These are phyloP conservation scores for Tolypocladium album DNA, from an alignment of 2,329 filamentous ascomycete species.

Conservation along the genomic window DNA sequence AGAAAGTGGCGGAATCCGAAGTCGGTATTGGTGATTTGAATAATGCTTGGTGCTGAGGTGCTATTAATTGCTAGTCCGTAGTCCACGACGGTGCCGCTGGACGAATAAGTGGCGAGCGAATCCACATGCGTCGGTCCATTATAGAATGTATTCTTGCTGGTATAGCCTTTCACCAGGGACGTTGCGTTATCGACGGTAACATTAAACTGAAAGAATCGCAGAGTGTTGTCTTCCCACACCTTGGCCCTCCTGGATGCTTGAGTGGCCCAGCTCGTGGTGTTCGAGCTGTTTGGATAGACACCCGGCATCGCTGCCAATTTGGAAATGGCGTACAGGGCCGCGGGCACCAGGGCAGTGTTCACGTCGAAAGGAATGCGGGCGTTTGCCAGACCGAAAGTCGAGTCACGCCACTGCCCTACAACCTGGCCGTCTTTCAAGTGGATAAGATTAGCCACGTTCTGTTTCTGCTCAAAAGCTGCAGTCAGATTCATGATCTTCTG, in stretches of 20 bases:
- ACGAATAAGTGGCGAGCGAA: slow-evolving; percentile 22
- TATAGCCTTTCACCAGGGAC: slow-evolving; percentile 36
- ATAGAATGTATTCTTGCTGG: slow-evolving; percentile 25
- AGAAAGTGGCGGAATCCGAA: slow-evolving; percentile 54
- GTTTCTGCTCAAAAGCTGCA: slow-evolving; percentile 40
- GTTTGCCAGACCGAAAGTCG: slow-evolving; percentile 46
- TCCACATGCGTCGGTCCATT: slow-evolving; percentile 30
- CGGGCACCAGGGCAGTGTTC: slow-evolving; percentile 51
- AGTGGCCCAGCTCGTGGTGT: slow-evolving; percentile 26
- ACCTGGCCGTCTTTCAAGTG: slow-evolving; percentile 41
- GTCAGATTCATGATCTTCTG: slow-evolving; percentile 48
- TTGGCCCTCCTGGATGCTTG: slow-evolving; percentile 39
- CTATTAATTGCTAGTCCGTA: slow-evolving; percentile 48
- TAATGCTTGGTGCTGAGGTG: slow-evolving; percentile 33
- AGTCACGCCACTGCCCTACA: slow-evolving; percentile 56
- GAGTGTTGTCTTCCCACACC: slow-evolving; percentile 51
- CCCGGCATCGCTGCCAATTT: slow-evolving; percentile 32
- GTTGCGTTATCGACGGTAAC: slow-evolving; percentile 32
- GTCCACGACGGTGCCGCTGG: slow-evolving; percentile 30
- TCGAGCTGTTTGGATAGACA: slow-evolving; percentile 30
- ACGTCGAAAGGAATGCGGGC: slow-evolving; percentile 56
- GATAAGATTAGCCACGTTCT: slow-evolving; percentile 43
- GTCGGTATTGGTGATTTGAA: slow-evolving; percentile 53
- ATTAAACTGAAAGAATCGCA: slow-evolving; percentile 41
- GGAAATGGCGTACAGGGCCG: slow-evolving; percentile 47